Conservation (phyloP, 371 early-diverging fungal genomes). For the Dichotomocladium elegans region DNA sequence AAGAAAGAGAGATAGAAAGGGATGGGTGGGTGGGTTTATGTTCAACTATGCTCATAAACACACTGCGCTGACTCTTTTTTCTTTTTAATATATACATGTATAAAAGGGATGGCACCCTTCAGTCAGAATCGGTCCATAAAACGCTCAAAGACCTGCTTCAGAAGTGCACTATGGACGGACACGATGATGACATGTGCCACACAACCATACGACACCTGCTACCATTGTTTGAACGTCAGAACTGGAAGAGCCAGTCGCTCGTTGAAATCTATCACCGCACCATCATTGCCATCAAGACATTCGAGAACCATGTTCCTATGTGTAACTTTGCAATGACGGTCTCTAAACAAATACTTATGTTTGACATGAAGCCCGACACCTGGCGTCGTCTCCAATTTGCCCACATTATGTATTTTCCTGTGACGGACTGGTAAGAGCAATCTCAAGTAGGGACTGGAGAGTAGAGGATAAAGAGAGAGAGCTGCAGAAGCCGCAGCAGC, state of each 20-base stretch:
- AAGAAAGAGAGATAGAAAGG: no score
- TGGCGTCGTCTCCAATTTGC: constrained; percentile 69
- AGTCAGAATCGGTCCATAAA: neutral
- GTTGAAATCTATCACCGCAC: constrained; percentile 21
- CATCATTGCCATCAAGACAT: constrained; percentile 9
- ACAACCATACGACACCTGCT: constrained; percentile 3
- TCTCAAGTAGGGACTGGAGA: no score
- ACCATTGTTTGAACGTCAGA: constrained; percentile 18
- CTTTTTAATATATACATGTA: no score
- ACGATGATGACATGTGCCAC: neutral
- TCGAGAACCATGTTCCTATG: constrained; percentile 5
- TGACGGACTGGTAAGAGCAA: constrained; percentile 53
- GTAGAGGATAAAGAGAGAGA: neutral
- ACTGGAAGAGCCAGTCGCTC: constrained; percentile 30
- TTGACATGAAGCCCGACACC: constrained; percentile 57
- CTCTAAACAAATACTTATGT: constrained; percentile 42
- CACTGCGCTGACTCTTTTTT: no score
- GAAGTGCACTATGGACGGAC: neutral
- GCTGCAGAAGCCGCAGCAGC: no score
- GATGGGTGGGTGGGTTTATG: no score
- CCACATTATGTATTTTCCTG: constrained; percentile 56
- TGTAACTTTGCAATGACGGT: constrained; percentile 2
- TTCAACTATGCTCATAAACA: no score
- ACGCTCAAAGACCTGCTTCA: neutral
- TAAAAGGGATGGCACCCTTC: no score